phyloP scores from a whole-genome alignment of 1,139 yeast genomes.

The Candida gigantensis region DNA sequence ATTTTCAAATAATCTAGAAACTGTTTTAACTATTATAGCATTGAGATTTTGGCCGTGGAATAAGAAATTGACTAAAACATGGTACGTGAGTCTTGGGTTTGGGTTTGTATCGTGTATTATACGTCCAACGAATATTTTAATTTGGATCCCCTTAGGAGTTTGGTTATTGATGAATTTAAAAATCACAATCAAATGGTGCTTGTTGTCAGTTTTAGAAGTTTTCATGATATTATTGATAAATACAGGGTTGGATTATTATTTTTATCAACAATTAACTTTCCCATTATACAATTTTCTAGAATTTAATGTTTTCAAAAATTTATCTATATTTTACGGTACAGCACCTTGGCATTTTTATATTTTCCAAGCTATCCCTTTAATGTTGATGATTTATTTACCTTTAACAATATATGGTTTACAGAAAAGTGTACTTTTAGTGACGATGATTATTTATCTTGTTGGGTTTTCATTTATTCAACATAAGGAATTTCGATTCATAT shows the following conservation, averaged over 20 bases:
- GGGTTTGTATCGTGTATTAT: conserved; percentile 65
- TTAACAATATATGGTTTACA: conserved; percentile 33
- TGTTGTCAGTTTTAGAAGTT: conserved; percentile 17
- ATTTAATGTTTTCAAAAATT: conserved; percentile 71
- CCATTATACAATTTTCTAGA: conserved; percentile 72
- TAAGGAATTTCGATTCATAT: conserved; percentile 90
- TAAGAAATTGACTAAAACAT: conserved; percentile 16
- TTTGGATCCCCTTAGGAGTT: conserved; percentile 69
- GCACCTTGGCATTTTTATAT: conserved; percentile 87
- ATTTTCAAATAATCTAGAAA: conserved; percentile 83
- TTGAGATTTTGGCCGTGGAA: conserved; percentile 75
- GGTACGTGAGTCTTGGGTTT: conserved; percentile 30
- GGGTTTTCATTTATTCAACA: conserved; percentile 71
- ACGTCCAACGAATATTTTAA: conserved; percentile 78
- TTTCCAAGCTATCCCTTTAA: conserved; percentile 76
- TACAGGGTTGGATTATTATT: conserved; percentile 53
- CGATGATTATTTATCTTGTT: conserved; percentile 65
- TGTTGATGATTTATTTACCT: conserved; percentile 69
- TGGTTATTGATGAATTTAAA: conserved; percentile 11
- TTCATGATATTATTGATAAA: conserved; percentile 33
- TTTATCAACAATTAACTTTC: conserved; percentile 58
- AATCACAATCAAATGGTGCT: conserved; percentile 14
- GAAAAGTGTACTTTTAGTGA: conserved; percentile 74
- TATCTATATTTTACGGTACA: conserved; percentile 82
- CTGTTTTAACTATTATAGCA: conserved; percentile 69